Conservation (phyloP, 179 eudicot species). For the Beta macrorhiza region DNA sequence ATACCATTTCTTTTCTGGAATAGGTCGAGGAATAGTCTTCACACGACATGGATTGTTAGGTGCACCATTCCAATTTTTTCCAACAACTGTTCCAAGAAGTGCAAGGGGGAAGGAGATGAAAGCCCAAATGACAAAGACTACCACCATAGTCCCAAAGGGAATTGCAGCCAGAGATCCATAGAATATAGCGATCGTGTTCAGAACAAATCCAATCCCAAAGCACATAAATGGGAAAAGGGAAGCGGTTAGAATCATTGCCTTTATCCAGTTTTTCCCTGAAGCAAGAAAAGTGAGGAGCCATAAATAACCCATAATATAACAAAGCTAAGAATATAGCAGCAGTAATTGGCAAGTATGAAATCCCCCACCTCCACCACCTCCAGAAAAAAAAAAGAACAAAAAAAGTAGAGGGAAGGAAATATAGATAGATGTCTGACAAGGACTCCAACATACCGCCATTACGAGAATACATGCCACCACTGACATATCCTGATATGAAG, state of each 20-base stretch:
- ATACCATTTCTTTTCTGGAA: conserved; percentile 95
- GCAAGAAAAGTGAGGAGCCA: conserved; percentile 18
- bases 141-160: conserved; percentile 90
- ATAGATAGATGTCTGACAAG: neutral
- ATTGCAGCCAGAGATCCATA: conserved; percentile 92
- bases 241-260: conserved; percentile 83
- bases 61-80: conserved; percentile 85
- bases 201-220: conserved; percentile 80
- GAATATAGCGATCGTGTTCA: conserved; percentile 85
- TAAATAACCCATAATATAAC: neutral
- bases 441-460: conserved; percentile 61
- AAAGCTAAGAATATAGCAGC: neutral
- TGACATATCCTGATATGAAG: conserved; percentile 82
- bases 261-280: conserved; percentile 87
- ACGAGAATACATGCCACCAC: conserved; percentile 95
- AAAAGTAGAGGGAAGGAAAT: too few species aligned
- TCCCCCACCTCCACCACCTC: neutral
- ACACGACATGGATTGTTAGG: conserved; percentile 97
- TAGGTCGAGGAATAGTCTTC: conserved; percentile 94
- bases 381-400: neutral
- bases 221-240: conserved; percentile 85
- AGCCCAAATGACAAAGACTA: conserved; percentile 86
- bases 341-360: neutral
- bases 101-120: conserved; percentile 94
- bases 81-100: conserved; percentile 88